These are phyloP conservation scores for Sporothrix mexicana DNA, from an alignment of 2,329 filamentous ascomycete species.

Conservation along the genomic window DNA sequence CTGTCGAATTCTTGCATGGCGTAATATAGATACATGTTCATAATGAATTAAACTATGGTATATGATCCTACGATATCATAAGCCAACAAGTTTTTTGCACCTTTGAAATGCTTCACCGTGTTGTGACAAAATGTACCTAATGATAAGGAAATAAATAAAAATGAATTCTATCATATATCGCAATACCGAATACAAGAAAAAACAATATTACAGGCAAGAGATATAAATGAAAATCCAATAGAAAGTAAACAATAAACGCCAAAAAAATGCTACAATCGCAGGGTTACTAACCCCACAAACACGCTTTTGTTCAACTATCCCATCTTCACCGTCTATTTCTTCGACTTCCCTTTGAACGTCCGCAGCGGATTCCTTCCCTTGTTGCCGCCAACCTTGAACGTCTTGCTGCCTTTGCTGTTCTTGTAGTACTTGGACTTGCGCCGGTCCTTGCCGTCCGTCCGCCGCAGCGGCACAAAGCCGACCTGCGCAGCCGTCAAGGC, in stretches of 20 bases:
- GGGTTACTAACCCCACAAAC: background rate
- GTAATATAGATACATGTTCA: no score
- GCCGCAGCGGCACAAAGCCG: constrained; percentile 75
- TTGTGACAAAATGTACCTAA: background rate
- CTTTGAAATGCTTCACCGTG: background rate
- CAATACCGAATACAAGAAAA: background rate
- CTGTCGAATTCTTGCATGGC: no score
- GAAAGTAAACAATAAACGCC: background rate
- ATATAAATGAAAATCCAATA: constrained; percentile 3
- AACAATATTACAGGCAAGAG: background rate
- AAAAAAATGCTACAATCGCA: constrained; percentile 19
- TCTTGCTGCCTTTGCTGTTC: constrained; percentile 55
- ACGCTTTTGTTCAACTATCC: background rate
- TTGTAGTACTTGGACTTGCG: constrained; percentile 55
- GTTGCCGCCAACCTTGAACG: constrained; percentile 28
- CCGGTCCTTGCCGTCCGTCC: constrained; percentile 58
- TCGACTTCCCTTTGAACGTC: constrained; percentile 36
- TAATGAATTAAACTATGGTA: no score
- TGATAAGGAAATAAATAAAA: background rate
- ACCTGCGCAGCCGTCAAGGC: constrained; percentile 68
- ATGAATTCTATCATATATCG: background rate
- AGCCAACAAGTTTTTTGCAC: no score
- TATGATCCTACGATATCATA: no score
- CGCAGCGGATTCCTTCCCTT: constrained; percentile 37
- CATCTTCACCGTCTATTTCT: constrained; percentile 11